Conservation (phyloP, 177 flowering plant genomes). For the Telopea speciosissima region DNA sequence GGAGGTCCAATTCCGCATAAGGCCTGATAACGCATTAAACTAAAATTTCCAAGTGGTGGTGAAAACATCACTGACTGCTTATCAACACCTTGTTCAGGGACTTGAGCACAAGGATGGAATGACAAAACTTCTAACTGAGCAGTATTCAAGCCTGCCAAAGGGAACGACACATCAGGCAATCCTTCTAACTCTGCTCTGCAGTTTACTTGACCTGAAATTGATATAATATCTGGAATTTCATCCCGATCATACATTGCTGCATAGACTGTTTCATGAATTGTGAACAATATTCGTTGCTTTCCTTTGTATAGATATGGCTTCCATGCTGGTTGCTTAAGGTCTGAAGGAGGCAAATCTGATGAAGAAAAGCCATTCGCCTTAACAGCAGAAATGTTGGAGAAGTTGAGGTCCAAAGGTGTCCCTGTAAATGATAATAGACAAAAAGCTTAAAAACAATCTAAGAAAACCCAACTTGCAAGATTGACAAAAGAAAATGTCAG, state of each 20-base stretch:
- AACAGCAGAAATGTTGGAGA: slow-evolving; percentile 59
- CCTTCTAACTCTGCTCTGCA: slow-evolving; percentile 98
- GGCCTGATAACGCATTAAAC: slow-evolving; percentile 79
- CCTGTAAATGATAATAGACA: slow-evolving; percentile 34
- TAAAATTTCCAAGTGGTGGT: slow-evolving; percentile 93
- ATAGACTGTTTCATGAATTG: slow-evolving; percentile 71
- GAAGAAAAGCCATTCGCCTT: slow-evolving; percentile 75
- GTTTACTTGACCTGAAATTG: slow-evolving; percentile 87
- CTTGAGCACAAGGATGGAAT: slow-evolving; percentile 95
- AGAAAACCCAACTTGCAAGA: slow-evolving; percentile 7
- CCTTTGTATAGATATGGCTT: slow-evolving; percentile 93
- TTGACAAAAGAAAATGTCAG: not conserved
- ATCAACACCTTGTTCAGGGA: slow-evolving; percentile 81
- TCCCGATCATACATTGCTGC: slow-evolving; percentile 97
- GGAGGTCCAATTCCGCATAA: slow-evolving; percentile 73
- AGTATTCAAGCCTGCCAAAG: slow-evolving; percentile 63
- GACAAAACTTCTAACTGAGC: slow-evolving; percentile 66
- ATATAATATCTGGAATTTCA: slow-evolving; percentile 83
- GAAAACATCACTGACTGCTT: slow-evolving; percentile 85
- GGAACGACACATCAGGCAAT: slow-evolving; percentile 86
- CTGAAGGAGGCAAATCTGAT: slow-evolving; percentile 71
- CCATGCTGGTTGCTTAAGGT: slow-evolving; percentile 95
- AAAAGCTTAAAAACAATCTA: slow-evolving; percentile 5
- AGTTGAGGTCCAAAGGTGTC: slow-evolving; percentile 85
- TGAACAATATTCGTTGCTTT: slow-evolving; percentile 73